Base-by-base conservation (phyloP, 1,139 yeast species). In the Saccharomyces hybrid region DNA sequence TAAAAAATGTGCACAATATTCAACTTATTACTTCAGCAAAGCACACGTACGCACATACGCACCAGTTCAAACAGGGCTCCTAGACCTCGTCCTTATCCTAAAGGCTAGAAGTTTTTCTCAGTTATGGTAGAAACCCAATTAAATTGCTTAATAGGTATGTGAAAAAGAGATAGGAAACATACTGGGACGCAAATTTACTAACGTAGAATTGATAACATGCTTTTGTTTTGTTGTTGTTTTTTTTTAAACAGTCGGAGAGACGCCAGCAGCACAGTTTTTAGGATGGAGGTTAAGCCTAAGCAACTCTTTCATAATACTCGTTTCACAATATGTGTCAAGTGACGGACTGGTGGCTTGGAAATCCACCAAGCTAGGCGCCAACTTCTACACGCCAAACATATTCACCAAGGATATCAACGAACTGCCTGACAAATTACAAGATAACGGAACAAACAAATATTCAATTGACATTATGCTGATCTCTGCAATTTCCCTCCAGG, bases 281-380 rank as follows among this genome's bases (percentile, higher is more conserved):
- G 64, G 66, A n/a, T 65, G 69, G 69, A 64, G 67, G 51, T 52
- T 65, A 28, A 62, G 66, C 44, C 54, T 62, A 3, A 58, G 64
- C 11, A 61, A 59, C 47, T 58, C 64, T 9, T 60, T 63, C 48
- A 58, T 61, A 8, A 59, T 64, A 13, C 54, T 63, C 29, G 63
- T 63, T 9, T 63, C 67, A 8, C 57, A 56, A 14, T 61, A 57
- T 49, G 61, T 63, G 16, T 60, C 67, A 20, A 59, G 65, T 44
- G 68, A 64, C 59, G 66, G 66, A 5, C 51, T 63, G 13, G 60
- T 65, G 8, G 62, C 67, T 8, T 65, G 68, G 68, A 65, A 65
- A 51, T 61, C 67, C 11, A 56, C 61, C 3, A 61, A 60, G 29
- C 49, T 61, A 13, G 67, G 67, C 11, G 64, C 67, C n/a, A 63